Evolutionary conservation across 2,329 filamentous ascomycete genomes (phyloP).

Genomic region (Cladosporium sp.): DNA sequence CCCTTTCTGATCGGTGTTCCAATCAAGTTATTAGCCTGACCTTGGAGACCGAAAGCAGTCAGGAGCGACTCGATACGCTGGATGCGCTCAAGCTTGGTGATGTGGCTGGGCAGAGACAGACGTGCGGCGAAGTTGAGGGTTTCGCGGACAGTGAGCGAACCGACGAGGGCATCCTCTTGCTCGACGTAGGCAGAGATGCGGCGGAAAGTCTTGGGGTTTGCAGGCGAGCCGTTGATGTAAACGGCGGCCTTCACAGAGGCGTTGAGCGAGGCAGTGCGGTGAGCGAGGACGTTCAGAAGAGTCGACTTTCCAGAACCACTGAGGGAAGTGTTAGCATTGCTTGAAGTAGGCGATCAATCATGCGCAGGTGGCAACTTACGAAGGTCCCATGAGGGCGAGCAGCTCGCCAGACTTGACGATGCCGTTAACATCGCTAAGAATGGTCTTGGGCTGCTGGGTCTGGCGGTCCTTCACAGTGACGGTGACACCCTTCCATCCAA

Average conservation of each 20-base stretch:
- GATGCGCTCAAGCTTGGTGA: constrained; percentile 59
- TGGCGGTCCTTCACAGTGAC: constrained; percentile 72
- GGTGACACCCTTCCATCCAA: constrained; percentile 66
- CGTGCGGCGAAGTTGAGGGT: constrained; percentile 76
- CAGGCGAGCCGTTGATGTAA: constrained; percentile 62
- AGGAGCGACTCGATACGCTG: constrained; percentile 67
- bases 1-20: constrained; percentile 83
- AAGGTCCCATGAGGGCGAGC: constrained; percentile 78
- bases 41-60: constrained; percentile 69
- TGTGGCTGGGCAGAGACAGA: constrained; percentile 56
- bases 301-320: constrained; percentile 75
- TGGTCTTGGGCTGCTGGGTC: constrained; percentile 62
- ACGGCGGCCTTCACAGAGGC: constrained; percentile 56
- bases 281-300: constrained; percentile 75
- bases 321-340: constrained; percentile 17
- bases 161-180: constrained; percentile 83
- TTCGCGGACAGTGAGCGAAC: constrained; percentile 76
- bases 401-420: constrained; percentile 69
- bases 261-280: constrained; percentile 55
- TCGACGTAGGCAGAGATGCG: constrained; percentile 76
- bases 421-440: constrained; percentile 65
- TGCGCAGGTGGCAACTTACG: constrained; percentile 39
- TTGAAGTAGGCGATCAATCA: neutral
- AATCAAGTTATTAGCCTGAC: constrained; percentile 70
- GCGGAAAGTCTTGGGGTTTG: constrained; percentile 59